Conservation (phyloP, 2,329 filamentous ascomycete genomes). For the Arthrinium puccinioides region DNA sequence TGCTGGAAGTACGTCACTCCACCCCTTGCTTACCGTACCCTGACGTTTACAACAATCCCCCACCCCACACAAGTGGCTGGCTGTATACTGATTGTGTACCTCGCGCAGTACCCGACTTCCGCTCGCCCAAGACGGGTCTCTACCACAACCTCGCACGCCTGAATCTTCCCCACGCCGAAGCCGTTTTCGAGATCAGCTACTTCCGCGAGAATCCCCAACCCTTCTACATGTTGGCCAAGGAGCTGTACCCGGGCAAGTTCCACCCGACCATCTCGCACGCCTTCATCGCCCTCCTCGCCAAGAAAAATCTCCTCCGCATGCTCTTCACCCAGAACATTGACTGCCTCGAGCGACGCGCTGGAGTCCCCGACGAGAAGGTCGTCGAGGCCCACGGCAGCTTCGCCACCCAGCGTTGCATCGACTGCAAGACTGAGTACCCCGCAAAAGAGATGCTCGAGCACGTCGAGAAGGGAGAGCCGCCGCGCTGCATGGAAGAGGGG, state of each 20-base stretch:
- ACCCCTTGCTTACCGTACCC: neutral
- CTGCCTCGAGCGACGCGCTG: slow-evolving; percentile 81
- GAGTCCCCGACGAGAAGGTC: slow-evolving; percentile 72
- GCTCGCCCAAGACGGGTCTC: slow-evolving; percentile 85
- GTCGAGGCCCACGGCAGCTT: slow-evolving; percentile 96
- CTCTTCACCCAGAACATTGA: slow-evolving; percentile 98
- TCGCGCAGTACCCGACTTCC: slow-evolving; percentile 85
- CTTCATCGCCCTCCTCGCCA: slow-evolving; percentile 76
- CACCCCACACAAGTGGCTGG: neutral
- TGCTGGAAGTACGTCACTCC: slow-evolving; percentile 45
- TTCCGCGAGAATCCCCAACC: slow-evolving; percentile 79
- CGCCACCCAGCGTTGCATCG: slow-evolving; percentile 82
- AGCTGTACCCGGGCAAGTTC: slow-evolving; percentile 87
- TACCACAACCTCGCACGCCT: slow-evolving; percentile 87
- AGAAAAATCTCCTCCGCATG: slow-evolving; percentile 72
- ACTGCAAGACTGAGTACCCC: slow-evolving; percentile 69
- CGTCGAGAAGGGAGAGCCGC: slow-evolving; percentile 61
- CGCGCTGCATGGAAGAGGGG: slow-evolving; percentile 51
- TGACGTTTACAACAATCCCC: neutral
- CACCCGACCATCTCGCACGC: slow-evolving; percentile 83
- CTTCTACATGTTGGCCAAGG: slow-evolving; percentile 87
- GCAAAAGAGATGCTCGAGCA: slow-evolving; percentile 66
- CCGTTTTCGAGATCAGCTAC: slow-evolving; percentile 88
- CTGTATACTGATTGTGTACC: no score
- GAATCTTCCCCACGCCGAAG: slow-evolving; percentile 81